These are phyloP conservation scores for Sporothrix protearum DNA, from an alignment of 2,329 filamentous ascomycete genomes.

Conservation along the genomic window DNA sequence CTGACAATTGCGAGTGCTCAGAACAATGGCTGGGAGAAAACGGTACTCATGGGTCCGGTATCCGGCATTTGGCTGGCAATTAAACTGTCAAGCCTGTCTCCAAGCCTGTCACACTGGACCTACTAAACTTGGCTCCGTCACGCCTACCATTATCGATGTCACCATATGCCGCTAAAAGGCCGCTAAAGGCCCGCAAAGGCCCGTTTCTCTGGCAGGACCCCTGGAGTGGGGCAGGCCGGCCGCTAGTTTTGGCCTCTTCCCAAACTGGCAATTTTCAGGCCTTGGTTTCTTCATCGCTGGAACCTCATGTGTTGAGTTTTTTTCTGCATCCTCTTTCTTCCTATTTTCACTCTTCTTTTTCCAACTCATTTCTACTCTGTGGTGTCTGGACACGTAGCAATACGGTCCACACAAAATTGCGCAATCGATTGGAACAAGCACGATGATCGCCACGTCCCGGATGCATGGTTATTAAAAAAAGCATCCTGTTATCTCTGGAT, in stretches of 20 bases:
- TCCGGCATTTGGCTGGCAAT: background rate
- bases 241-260: background rate
- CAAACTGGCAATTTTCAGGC: slow-evolving; percentile 10
- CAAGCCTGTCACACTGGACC: background rate
- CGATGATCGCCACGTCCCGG: background rate
- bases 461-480: background rate
- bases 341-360: background rate
- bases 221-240: background rate
- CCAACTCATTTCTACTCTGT: background rate
- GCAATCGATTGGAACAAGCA: background rate
- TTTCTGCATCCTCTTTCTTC: background rate
- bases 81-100: background rate
- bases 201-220: background rate
- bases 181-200: background rate
- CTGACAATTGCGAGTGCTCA: background rate
- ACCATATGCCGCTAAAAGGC: background rate
- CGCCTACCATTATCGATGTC: background rate
- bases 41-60: background rate
- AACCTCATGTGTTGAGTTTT: background rate
- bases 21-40: background rate
- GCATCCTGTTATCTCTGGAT: background rate
- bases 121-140: background rate
- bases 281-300: slow-evolving; percentile 2
- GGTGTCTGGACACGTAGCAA: background rate
- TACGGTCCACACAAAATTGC: background rate